Evolutionary conservation across 805 yeast genomes (phyloP).

Genomic region (Torulaspora microellipsoides): DNA sequence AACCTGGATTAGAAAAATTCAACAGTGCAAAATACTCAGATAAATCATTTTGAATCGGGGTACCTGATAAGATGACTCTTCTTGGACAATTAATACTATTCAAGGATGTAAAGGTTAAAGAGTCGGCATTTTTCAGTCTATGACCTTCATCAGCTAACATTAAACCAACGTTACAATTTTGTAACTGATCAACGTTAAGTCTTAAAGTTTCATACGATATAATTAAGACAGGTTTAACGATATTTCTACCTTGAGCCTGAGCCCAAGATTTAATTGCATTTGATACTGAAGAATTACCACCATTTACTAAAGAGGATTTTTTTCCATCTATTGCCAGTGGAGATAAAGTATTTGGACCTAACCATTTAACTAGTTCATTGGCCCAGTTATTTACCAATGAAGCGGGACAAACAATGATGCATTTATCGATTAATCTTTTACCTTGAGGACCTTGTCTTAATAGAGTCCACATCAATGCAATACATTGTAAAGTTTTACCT

Average conservation of each 20-base stretch:
- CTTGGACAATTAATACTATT: slow-evolving; percentile 80
- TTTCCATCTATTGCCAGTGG: slow-evolving; percentile 94
- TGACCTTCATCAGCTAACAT: slow-evolving; percentile 86
- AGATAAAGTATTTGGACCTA: slow-evolving; percentile 84
- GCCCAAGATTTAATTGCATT: slow-evolving; percentile 79
- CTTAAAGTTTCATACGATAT: slow-evolving; percentile 92
- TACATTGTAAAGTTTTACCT: slow-evolving; percentile 87
- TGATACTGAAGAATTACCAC: slow-evolving; percentile 52
- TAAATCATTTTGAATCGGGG: slow-evolving; percentile 94
- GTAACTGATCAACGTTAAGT: slow-evolving; percentile 71
- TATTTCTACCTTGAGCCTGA: slow-evolving; percentile 75
- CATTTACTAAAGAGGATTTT: slow-evolving; percentile 49
- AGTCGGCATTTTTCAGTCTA: slow-evolving; percentile 81
- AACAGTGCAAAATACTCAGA: slow-evolving; percentile 89
- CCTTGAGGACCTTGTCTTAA: slow-evolving; percentile 83
- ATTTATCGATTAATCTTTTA: slow-evolving; percentile 76
- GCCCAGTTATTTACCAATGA: slow-evolving; percentile 96
- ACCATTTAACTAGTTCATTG: slow-evolving; percentile 90
- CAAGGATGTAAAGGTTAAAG: slow-evolving; percentile 82
- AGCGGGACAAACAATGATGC: slow-evolving; percentile 92
- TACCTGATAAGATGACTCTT: slow-evolving; percentile 89
- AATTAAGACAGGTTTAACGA: slow-evolving; percentile 89
- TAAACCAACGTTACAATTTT: slow-evolving; percentile 77
- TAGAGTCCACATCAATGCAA: slow-evolving; percentile 88
- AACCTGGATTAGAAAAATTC: slow-evolving; percentile 91